phyloP scores from a whole-genome alignment of 805 yeast species.

The Monosporozyma siamensis region DNA sequence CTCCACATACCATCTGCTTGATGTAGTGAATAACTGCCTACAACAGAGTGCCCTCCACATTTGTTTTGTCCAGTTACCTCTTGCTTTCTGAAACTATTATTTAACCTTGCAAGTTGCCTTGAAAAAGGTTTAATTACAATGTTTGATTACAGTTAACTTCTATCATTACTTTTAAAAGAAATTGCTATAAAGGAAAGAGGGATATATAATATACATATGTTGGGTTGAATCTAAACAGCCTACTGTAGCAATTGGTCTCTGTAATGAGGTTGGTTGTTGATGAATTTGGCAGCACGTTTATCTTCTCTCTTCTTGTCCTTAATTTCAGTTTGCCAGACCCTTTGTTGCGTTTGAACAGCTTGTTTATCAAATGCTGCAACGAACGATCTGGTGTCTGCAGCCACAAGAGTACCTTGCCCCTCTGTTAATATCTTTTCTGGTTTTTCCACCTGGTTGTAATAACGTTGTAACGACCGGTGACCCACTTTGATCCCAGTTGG shows the following conservation, averaged over 20 bases:
- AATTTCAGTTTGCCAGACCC: slow-evolving; percentile 60
- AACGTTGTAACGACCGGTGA: slow-evolving; percentile 73
- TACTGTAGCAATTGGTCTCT: slow-evolving; percentile 64
- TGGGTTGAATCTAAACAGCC: too few species aligned
- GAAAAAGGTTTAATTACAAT: too few species aligned
- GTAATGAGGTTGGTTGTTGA: slow-evolving; percentile 83
- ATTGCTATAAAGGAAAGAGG: background rate
- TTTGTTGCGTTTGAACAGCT: slow-evolving; percentile 41
- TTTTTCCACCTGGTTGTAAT: slow-evolving; percentile 63
- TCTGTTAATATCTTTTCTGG: slow-evolving; percentile 54
- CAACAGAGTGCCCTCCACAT: too few species aligned
- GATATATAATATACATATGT: background rate
- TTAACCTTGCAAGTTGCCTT: too few species aligned
- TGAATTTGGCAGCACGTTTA: slow-evolving; percentile 60
- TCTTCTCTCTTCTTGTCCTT: slow-evolving; percentile 41
- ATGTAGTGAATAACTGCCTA: too few species aligned
- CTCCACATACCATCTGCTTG: too few species aligned
- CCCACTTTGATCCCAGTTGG: slow-evolving; percentile 83
- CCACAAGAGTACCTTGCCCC: slow-evolving; percentile 77
- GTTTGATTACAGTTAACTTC: too few species aligned
- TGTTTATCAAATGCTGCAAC: slow-evolving; percentile 35
- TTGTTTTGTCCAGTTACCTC: too few species aligned
- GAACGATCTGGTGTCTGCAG: slow-evolving; percentile 64
- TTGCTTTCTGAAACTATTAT: too few species aligned
- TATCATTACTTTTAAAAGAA: too few species aligned